Evolutionary conservation across 1,139 yeast species (phyloP), one percentile per base, ranked within the genome.

Genomic region (Yamadazyma aaseri): DNA sequence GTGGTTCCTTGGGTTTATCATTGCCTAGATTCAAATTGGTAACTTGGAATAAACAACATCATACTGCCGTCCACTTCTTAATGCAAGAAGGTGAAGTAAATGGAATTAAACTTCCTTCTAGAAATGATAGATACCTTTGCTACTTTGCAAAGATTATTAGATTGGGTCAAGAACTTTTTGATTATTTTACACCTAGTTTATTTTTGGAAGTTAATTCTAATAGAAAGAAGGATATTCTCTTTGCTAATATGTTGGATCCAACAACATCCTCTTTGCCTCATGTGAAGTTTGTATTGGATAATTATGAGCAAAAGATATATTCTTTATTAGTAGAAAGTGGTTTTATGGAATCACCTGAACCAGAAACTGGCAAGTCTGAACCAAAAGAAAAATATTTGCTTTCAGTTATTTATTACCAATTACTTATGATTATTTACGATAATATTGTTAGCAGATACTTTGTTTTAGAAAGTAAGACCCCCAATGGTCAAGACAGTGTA

Each of bases 1-100:
- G 77, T 49, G 76, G 76, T 3, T 65, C 75, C 3, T 52, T 74
- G 16, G 77, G 74, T 7, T 52, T 74, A 27, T 67, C 77, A 2
- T 55, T 74, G 32, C 73, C 77, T 4, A 56, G 76, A 35, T 74
- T 73, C 46, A 71, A 65, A 43, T 57, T 71, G 23, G 75, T 73
- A 3, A 44, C 55, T 14, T 74, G 79, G 79, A 57, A 70, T 5
- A 55, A 58, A n/a, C 60, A 56, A 13, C 74, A 71, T 48, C 68
- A 64, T 30, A 44, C 53, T 26, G 72, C 75, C 23, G 47, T 64
- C 6, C 36, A 40, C 8, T 50, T 59, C 14, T 45, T 70, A 14
- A 39, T 62, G 44, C 40, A 55, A 17, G 48, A 54, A 45, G 67
- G 63, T 7, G 61, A 58, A 35, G 45, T 40, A 11, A 38, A 43